A percentile compares a stretch with the other conserved stretches of the same genome.
These are phyloP conservation scores for Grosmannia serpens DNA, from an alignment of 2,329 filamentous ascomycete genomes.

Conservation along the genomic window DNA sequence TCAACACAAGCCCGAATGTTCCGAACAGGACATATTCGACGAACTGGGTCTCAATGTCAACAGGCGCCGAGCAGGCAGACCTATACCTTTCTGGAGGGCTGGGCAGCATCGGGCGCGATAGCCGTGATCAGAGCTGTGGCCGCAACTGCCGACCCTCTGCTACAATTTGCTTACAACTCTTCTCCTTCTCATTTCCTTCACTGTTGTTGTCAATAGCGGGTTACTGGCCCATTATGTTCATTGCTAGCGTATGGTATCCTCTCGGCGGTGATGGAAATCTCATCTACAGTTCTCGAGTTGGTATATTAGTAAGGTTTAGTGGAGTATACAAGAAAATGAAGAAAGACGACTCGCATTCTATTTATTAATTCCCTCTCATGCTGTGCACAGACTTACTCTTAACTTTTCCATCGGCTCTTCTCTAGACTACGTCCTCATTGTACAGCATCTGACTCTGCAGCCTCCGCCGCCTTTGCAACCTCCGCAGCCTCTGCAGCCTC, in stretches of 20 bases:
- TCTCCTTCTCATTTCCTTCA: neutral
- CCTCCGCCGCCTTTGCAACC: neutral
- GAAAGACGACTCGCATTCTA: neutral
- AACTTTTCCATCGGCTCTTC: neutral
- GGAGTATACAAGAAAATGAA: neutral
- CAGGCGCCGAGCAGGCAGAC: neutral
- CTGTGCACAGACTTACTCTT: neutral
- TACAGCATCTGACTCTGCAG: neutral
- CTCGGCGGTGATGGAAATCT: neutral
- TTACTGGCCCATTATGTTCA: neutral
- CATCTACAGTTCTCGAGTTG: neutral
- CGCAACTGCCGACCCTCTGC: no score
- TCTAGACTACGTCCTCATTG: neutral
- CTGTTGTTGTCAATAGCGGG: neutral
- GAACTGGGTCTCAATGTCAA: constrained; percentile 5
- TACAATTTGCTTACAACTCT: no score
- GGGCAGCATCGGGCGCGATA: neutral
- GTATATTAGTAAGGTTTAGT: neutral
- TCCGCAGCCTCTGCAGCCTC: neutral
- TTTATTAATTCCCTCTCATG: neutral
- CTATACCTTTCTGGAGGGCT: neutral
- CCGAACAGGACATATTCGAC: constrained; percentile 15
- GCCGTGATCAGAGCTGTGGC: neutral
- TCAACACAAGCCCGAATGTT: constrained; percentile 19
- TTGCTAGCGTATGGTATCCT: no score